phyloP scores from a whole-genome alignment of 768 basidiomycete species.

The Suillus lakei region DNA sequence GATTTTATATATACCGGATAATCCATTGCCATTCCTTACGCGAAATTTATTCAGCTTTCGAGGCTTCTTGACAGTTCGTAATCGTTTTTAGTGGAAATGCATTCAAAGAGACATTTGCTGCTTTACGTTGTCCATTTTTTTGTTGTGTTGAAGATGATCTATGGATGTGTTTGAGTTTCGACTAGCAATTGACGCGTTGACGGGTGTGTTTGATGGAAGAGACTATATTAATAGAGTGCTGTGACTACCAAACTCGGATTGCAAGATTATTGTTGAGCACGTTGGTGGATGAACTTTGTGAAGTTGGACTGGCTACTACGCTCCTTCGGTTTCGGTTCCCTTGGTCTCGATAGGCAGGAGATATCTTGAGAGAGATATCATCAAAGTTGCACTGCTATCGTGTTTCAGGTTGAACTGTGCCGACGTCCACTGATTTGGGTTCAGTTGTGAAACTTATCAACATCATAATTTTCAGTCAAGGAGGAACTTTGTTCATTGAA shows the following conservation, averaged over 20 bases:
- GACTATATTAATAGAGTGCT: too few species aligned
- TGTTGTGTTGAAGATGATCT: neutral
- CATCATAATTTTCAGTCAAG: neutral
- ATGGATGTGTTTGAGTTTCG: neutral
- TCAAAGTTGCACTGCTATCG: neutral
- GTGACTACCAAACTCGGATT: neutral
- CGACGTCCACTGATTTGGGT: neutral
- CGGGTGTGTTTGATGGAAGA: too few species aligned
- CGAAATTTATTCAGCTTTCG: constrained; percentile 34
- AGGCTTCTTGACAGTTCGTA: constrained; percentile 25
- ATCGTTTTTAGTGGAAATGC: constrained; percentile 20
- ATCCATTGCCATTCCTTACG: constrained; percentile 42
- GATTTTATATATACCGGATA: constrained; percentile 38
- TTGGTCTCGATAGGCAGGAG: too few species aligned
- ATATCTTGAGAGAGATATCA: neutral
- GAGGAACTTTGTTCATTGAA: neutral
- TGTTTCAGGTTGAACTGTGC: neutral
- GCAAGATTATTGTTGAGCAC: neutral
- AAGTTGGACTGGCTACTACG: neutral
- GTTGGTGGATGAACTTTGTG: neutral
- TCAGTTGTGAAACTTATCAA: neutral
- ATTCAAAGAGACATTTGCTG: constrained; percentile 4
- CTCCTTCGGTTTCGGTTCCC: neutral
- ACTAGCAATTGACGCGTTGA: too few species aligned
- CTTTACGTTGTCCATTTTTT: neutral